Percentiles rank a stretch among this genome's conserved stretches.
Conservation (phyloP, 768 basidiomycete species). For the Auriscalpium orientale region DNA sequence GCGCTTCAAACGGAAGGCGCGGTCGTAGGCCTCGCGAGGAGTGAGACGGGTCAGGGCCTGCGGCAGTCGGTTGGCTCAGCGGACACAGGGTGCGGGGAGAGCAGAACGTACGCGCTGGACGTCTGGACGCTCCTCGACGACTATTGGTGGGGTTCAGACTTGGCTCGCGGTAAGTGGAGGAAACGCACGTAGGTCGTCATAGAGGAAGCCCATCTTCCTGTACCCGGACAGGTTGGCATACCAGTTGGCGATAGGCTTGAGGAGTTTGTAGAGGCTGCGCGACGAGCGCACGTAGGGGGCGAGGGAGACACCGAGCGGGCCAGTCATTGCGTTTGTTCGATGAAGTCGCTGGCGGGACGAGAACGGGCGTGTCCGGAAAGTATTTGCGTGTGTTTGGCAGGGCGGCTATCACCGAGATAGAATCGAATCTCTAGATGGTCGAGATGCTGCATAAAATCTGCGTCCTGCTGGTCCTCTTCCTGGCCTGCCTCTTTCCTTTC, state of each 20-base stretch:
- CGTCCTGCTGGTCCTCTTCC: conserved; percentile 14
- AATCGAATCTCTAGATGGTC: conserved; percentile 12
- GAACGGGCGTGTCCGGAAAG: conserved; percentile 20
- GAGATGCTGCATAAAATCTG: conserved; percentile 22
- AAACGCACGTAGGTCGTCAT: conserved; percentile 88
- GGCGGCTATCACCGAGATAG: conserved; percentile 11
- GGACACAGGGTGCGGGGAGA: not conserved
- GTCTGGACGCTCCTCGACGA: conserved; percentile 69
- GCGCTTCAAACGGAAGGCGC: conserved; percentile 82
- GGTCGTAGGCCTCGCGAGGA: conserved; percentile 77
- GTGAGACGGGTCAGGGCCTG: conserved; percentile 84
- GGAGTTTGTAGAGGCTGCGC: conserved; percentile 53
- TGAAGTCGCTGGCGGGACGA: conserved; percentile 1
- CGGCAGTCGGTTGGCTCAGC: not conserved
- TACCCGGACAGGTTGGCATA: conserved; percentile 79
- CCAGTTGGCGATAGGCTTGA: conserved; percentile 77
- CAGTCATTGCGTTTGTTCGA: conserved; percentile 27
- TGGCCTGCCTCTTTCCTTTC: conserved; percentile 23
- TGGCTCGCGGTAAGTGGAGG: conserved; percentile 5
- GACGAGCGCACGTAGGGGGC: conserved; percentile 70
- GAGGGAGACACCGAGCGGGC: conserved; percentile 65
- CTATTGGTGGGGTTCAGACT: conserved; percentile 24
- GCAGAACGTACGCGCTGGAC: conserved; percentile 62
- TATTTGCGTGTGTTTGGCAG: conserved; percentile 39
- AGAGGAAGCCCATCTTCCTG: conserved; percentile 81